Evolutionary conservation across 768 basidiomycete species (phyloP).

Genomic region (Termitomyces sp.): DNA sequence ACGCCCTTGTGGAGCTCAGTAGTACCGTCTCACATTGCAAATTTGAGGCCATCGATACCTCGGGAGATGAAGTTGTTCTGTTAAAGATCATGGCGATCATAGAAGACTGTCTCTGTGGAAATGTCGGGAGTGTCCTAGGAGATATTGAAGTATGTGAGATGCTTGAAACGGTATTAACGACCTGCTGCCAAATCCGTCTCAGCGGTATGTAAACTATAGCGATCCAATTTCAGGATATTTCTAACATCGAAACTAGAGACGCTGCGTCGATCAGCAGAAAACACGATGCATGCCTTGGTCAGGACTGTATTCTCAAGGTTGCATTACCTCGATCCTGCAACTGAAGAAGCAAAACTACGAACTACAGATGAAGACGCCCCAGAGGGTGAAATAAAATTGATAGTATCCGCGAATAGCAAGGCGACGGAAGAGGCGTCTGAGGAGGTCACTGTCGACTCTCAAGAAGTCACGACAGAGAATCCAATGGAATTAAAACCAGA

Average conservation of each 20-base stretch:
- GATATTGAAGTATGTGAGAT: constrained; percentile 98
- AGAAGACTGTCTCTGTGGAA: constrained; percentile 71
- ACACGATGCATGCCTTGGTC: constrained; percentile 84
- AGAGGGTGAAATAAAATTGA: constrained; percentile 13
- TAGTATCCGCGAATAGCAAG: constrained; percentile 2
- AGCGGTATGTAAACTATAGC: constrained; percentile 59
- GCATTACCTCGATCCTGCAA: constrained; percentile 54
- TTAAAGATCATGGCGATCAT: constrained; percentile 90
- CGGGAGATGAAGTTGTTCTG: constrained; percentile 95
- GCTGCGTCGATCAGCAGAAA: constrained; percentile 81
- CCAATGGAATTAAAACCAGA: constrained; percentile 10
- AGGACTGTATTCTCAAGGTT: constrained; percentile 77
- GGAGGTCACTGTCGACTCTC: constrained; percentile 19
- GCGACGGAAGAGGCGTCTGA: constrained; percentile 25
- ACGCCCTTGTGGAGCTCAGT: constrained; percentile 78
- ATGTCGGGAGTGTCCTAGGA: constrained; percentile 67
- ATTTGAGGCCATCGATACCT: constrained; percentile 95
- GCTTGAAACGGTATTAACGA: constrained; percentile 95
- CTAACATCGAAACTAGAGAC: constrained; percentile 49
- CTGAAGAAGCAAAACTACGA: constrained; percentile 63
- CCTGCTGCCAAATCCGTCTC: constrained; percentile 95
- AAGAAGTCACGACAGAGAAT: constrained; percentile 8
- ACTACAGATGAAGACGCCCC: constrained; percentile 43
- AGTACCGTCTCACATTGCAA: constrained; percentile 92
- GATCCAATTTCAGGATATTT: constrained; percentile 2